These are phyloP conservation scores for Corylus avellana DNA, from an alignment of 306 rosid genomes.

Conservation along the genomic window DNA sequence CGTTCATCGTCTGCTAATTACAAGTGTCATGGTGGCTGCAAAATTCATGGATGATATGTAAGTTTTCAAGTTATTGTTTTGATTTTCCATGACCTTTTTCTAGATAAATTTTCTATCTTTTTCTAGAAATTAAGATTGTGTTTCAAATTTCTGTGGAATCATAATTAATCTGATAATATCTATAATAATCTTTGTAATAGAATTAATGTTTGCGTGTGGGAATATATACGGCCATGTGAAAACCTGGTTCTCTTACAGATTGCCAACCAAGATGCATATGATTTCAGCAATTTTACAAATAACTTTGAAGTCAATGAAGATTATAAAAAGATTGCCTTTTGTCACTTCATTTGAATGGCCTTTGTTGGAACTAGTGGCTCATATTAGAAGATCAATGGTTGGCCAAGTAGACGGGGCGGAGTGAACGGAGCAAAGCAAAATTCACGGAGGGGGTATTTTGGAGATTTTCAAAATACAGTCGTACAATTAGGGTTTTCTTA, in stretches of 20 bases:
- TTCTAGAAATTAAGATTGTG: neutral
- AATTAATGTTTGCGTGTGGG: constrained; percentile 34
- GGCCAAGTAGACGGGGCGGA: too few species aligned
- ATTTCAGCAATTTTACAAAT: constrained; percentile 20
- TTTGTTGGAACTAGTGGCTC: too few species aligned
- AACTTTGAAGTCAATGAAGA: neutral
- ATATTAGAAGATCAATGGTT: too few species aligned
- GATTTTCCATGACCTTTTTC: neutral
- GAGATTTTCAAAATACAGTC: too few species aligned
- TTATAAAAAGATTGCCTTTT: neutral
- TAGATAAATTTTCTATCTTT: too few species aligned
- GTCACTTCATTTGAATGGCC: neutral
- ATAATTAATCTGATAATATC: neutral
- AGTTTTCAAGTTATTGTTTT: constrained; percentile 26
- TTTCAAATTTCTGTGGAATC: neutral
- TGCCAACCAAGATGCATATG: constrained; percentile 25
- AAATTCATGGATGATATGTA: constrained; percentile 99
- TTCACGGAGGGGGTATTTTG: too few species aligned
- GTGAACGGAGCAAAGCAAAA: too few species aligned
- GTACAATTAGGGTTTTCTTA: too few species aligned
- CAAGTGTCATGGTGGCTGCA: constrained; percentile 91
- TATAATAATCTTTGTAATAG: constrained; percentile 10
- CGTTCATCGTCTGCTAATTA: constrained; percentile 84
- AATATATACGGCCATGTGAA: constrained; percentile 37
- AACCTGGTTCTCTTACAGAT: constrained; percentile 30